Percentiles rank a stretch among this genome's conserved stretches.
Conservation (phyloP, 352 stramenopile species). For the Globisporangium parvum region DNA sequence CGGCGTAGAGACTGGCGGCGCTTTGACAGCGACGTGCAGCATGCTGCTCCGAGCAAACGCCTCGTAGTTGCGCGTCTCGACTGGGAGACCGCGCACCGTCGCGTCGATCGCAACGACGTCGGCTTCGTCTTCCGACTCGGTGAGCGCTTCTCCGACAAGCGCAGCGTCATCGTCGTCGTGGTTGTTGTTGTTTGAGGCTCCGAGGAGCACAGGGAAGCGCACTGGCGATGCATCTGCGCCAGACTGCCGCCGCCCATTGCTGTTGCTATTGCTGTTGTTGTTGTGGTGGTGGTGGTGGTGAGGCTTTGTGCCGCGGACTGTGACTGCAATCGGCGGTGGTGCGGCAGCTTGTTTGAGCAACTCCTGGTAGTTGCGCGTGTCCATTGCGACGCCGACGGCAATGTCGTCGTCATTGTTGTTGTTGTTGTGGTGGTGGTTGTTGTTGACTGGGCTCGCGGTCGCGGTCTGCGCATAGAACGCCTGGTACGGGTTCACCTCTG, state of each 20-base stretch:
- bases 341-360: conserved; percentile 28
- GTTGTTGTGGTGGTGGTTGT: neutral
- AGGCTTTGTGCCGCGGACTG: conserved; percentile 7
- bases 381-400: conserved; percentile 42
- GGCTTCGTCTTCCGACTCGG: neutral
- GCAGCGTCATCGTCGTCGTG: neutral
- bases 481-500: conserved; percentile 15
- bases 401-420: conserved; percentile 3
- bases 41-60: neutral
- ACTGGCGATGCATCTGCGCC: neutral
- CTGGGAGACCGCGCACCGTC: conserved; percentile 16
- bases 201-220: conserved; percentile 9
- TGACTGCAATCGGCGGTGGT: conserved; percentile 10
- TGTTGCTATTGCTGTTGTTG: conserved; percentile 2
- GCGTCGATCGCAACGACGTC: conserved; percentile 1
- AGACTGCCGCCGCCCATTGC: neutral
- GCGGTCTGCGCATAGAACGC: conserved; percentile 13
- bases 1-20: neutral
- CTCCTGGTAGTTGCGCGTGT: conserved; percentile 59
- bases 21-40: neutral
- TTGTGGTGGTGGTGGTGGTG: neutral
- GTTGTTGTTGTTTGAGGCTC: neutral
- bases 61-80: conserved; percentile 33
- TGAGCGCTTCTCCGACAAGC: conserved; percentile 3
- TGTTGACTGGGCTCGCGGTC: conserved; percentile 3